Percentiles rank a stretch among this genome's conserved stretches.
These are phyloP conservation scores for Globisporangium nagaii DNA, from an alignment of 352 stramenopile species.

Conservation along the genomic window DNA sequence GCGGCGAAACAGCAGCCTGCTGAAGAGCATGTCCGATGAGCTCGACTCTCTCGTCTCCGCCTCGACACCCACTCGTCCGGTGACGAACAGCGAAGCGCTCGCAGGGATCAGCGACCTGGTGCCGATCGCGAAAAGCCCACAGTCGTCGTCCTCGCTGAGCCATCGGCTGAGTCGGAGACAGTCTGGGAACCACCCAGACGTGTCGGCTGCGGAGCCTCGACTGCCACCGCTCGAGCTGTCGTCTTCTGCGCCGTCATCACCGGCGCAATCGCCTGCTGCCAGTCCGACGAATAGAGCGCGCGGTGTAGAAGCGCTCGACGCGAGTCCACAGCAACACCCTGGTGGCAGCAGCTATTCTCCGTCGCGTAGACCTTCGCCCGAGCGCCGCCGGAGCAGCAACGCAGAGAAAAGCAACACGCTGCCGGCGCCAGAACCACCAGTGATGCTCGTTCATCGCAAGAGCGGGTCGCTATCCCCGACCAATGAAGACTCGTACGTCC, in stretches of 20 bases:
- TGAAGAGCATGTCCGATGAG: not conserved
- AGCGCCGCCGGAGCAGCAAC: not conserved
- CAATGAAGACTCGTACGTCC: not conserved
- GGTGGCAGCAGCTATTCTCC: not conserved
- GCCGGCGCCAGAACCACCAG: not conserved
- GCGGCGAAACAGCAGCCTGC: not conserved
- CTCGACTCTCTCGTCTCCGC: not conserved
- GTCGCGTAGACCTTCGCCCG: not conserved
- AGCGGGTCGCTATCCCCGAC: not conserved
- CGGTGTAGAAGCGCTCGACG: not conserved
- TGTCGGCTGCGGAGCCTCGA: not conserved
- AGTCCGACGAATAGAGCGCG: slow-evolving; percentile 3
- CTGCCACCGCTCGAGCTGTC: slow-evolving; percentile 1
- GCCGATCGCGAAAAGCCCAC: not conserved
- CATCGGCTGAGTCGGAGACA: not conserved
- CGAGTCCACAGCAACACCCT: not conserved
- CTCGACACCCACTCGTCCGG: not conserved
- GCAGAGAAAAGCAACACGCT: not conserved
- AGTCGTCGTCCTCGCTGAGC: not conserved
- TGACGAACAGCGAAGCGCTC: too few relatives aligned
- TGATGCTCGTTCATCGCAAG: slow-evolving; percentile 8
- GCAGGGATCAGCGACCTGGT: not conserved
- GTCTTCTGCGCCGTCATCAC: not conserved
- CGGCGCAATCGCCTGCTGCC: not conserved
- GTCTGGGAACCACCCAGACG: not conserved